Base-by-base conservation (phyloP, 345 rosid genomes). In the Iberis pinnata region DNA sequence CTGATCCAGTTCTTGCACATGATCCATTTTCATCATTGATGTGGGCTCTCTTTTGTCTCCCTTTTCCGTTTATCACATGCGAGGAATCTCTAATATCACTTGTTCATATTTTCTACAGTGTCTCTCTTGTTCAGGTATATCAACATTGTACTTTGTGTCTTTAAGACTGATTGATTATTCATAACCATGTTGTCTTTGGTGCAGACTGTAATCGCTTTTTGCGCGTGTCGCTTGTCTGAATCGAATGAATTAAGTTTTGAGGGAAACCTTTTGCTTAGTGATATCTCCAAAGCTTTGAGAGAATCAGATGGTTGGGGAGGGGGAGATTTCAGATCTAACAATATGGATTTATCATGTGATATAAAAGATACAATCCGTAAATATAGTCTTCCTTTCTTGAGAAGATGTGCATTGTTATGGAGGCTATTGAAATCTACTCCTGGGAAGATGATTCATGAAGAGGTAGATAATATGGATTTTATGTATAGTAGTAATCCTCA, bases 1-100 rank as follows among this genome's bases (percentile, higher is more conserved):
- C 89, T 64, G 92, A 80, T 69, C 93, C 98, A 16, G 70, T 84
- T 70, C 88, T 92, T 59, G 74, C 77, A 33, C 89, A 61, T 69
- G 98, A 92, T 69, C 87, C 96, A 53, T 92, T 92, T 72, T 88
- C 98, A 67, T 83, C 98, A 18, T 77, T 92, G 71, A 88, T 88
- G 88, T 92, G 96, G 97, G 70, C 78, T 73, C 73, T 92, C 57
- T 92, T 76, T 72, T 92, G 94, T 69, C 98, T 88, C 66, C 98
- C 98, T 24, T 66, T 43, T 60, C 97, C 93, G 53, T 84, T 88
- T 70, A 43, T 92, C 42, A 76, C 76, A 17, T 83, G 98, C 44
- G 67, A 80, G 71, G 83, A 85, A 43, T 85, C 93, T 54, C 60
- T 92, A 43, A 47, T 88, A 51, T 76, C 95, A 43, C 84, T 88